phyloP scores from a whole-genome alignment of 768 basidiomycete species.

The Tremella mesenterica region DNA sequence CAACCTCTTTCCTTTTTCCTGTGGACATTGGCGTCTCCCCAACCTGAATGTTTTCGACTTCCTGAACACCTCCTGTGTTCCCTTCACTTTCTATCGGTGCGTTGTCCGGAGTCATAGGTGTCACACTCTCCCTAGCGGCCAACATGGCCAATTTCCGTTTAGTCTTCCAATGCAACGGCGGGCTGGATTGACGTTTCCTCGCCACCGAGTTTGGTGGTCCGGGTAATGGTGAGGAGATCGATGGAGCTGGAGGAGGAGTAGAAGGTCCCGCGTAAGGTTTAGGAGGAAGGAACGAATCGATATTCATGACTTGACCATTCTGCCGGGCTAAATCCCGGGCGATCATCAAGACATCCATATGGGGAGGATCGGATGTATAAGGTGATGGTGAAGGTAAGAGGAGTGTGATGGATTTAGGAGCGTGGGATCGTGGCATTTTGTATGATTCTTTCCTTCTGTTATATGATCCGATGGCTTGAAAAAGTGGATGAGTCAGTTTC shows the following conservation, averaged over 20 bases:
- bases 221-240: not conserved
- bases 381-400: not conserved
- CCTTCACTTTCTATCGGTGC: too few relatives aligned
- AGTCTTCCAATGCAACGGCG: conserved; percentile 1
- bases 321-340: not conserved
- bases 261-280: not conserved
- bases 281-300: not conserved
- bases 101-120: not conserved
- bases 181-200: not conserved
- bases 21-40: too few relatives aligned
- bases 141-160: not conserved
- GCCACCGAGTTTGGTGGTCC: not conserved
- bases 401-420: conserved; percentile 1
- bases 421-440: conserved; percentile 4
- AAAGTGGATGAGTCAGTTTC: too few relatives aligned
- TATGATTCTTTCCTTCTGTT: not conserved
- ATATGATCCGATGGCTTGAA: too few relatives aligned
- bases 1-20: conserved; percentile 19
- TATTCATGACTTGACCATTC: not conserved
- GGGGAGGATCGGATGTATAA: not conserved
- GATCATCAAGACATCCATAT: not conserved
- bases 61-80: too few relatives aligned
- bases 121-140: not conserved
- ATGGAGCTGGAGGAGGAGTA: not conserved
- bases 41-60: too few relatives aligned